Percentiles rank a stretch among this genome's conserved stretches.
Evolutionary conservation across 2,329 filamentous ascomycete species (phyloP).

Genomic region (Fusarium sp.): DNA sequence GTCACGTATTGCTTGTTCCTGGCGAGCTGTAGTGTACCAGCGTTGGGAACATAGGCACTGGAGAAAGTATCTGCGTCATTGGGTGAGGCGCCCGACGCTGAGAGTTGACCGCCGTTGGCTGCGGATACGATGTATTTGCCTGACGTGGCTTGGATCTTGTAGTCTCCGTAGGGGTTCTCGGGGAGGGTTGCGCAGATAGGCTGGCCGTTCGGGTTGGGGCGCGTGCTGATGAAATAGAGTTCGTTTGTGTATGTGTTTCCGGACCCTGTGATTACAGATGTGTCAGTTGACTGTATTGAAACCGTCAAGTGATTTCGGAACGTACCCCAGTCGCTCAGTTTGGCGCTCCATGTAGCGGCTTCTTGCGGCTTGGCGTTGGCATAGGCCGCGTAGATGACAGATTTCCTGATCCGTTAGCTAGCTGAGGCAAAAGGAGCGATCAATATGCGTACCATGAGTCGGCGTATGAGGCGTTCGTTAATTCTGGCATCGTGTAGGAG

Average conservation of each 20-base stretch:
- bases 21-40: neutral
- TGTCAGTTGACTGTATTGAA: accelerated
- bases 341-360: neutral
- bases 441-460: neutral
- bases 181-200: neutral
- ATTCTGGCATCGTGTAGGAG: neutral
- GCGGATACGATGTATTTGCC: neutral
- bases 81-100: neutral
- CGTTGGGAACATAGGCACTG: neutral
- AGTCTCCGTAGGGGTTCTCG: neutral
- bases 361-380: neutral
- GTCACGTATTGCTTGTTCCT: neutral
- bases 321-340: neutral
- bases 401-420: neutral
- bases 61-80: neutral
- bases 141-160: neutral
- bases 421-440: neutral
- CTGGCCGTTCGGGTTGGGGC: neutral
- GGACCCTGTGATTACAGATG: neutral
- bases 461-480: neutral
- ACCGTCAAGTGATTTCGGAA: accelerated
- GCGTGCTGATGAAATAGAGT: neutral
- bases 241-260: neutral
- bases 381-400: neutral
- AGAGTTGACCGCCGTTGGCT: neutral